Evolutionary conservation across 257 asterid genomes (phyloP).

Genomic region (Eucommia ulmoides): DNA sequence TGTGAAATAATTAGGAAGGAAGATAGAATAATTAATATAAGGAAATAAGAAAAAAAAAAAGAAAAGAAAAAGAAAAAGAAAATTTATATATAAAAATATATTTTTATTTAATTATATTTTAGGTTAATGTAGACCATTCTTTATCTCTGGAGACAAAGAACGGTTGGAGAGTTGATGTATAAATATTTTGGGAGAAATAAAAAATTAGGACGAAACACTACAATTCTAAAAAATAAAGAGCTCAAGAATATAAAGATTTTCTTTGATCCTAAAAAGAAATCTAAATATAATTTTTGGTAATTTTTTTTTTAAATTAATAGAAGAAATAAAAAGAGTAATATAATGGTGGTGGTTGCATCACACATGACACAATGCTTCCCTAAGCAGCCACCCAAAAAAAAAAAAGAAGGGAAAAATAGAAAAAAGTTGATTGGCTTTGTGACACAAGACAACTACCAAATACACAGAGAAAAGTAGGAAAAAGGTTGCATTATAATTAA

Average conservation of each 20-base stretch:
- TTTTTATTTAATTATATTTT: no score
- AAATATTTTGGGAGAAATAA: neutral
- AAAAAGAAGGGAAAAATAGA: slow-evolving; percentile 4
- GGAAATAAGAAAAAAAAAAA: no score
- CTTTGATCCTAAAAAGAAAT: neutral
- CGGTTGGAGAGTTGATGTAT: no score
- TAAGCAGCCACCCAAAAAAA: slow-evolving; percentile 45
- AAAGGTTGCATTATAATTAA: no score
- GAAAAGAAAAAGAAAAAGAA: no score
- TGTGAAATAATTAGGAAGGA: no score
- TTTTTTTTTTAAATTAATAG: no score
- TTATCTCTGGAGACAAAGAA: no score
- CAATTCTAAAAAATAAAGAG: neutral
- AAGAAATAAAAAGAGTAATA: neutral
- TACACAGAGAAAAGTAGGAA: slow-evolving; percentile 28
- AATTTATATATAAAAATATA: no score
- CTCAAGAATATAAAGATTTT: neutral
- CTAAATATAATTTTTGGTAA: neutral
- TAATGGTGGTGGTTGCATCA: slow-evolving; percentile 39
- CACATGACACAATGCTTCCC: slow-evolving; percentile 49
- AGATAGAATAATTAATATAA: no score
- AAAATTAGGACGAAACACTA: neutral
- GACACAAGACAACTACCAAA: slow-evolving; percentile 57
- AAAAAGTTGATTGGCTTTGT: slow-evolving; percentile 31
- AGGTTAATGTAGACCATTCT: no score